Evolutionary conservation across 768 basidiomycete species (phyloP).

Genomic region (Amylocystis lapponica): DNA sequence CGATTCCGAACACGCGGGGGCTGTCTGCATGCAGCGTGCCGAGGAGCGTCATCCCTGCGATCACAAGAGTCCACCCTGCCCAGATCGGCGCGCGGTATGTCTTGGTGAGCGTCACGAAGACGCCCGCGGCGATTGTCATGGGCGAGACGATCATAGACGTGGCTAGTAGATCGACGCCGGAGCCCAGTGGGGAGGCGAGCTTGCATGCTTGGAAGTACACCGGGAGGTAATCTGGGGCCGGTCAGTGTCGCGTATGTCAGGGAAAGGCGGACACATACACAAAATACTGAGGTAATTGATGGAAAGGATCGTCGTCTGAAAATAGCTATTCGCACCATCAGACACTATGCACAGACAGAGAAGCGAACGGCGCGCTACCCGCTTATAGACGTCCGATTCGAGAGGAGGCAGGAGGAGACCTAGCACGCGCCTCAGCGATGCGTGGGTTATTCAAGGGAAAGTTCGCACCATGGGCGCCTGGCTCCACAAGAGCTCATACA

Average conservation of each 20-base stretch:
- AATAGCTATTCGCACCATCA: too few species aligned
- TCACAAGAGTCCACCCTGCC: constrained; percentile 30
- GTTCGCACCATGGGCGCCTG: too few species aligned
- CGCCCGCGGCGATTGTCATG: constrained; percentile 31
- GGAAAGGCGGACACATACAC: neutral
- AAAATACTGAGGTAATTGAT: neutral
- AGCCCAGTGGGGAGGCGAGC: constrained; percentile 28
- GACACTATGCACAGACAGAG: too few species aligned
- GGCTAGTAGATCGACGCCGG: constrained; percentile 30
- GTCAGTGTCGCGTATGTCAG: neutral
- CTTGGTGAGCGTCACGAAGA: constrained; percentile 27
- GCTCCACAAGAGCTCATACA: constrained; percentile 23
- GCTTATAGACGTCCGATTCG: constrained; percentile 9
- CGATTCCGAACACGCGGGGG: neutral
- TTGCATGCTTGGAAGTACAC: constrained; percentile 38
- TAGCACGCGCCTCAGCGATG: neutral
- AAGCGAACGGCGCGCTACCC: constrained; percentile 1
- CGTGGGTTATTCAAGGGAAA: too few species aligned
- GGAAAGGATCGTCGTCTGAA: too few species aligned
- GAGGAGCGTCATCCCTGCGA: constrained; percentile 31
- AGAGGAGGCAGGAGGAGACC: constrained; percentile 7
- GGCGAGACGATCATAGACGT: constrained; percentile 29
- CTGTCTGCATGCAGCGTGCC: constrained; percentile 19
- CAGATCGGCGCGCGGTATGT: constrained; percentile 34
- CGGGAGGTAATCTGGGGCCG: constrained; percentile 31